These are phyloP conservation scores for Coix lacrymajobi DNA, from an alignment of 176 grass and related monocot species.

Conservation along the genomic window DNA sequence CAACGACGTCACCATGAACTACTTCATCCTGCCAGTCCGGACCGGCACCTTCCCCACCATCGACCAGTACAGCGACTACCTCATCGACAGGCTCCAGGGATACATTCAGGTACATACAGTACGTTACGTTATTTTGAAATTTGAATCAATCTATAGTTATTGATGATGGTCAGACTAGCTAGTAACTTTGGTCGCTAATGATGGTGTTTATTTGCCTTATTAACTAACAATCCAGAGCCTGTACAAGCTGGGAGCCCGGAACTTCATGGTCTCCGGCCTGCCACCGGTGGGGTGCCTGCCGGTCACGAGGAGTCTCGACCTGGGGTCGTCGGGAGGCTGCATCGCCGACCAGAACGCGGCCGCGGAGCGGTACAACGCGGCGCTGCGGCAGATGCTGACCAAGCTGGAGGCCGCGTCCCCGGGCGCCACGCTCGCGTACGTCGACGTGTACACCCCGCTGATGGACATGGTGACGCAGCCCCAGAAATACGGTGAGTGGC, in stretches of 20 bases:
- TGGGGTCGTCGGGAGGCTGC: conserved; percentile 1
- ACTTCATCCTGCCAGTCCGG: conserved; percentile 24
- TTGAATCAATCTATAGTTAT: neutral
- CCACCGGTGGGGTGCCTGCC: conserved; percentile 63
- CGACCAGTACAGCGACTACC: conserved; percentile 38
- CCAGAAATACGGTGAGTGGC: conserved; percentile 37
- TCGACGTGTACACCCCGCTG: conserved; percentile 45
- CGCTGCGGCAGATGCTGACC: conserved; percentile 21
- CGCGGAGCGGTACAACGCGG: conserved; percentile 29
- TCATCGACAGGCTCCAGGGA: conserved; percentile 31
- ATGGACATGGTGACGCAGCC: conserved; percentile 42
- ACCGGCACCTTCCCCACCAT: conserved; percentile 15
- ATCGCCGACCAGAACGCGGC: conserved; percentile 23
- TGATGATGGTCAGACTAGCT: neutral
- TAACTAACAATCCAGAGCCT: conserved; percentile 22
- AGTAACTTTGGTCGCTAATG: neutral
- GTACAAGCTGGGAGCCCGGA: conserved; percentile 35
- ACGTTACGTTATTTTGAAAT: neutral
- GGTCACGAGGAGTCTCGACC: conserved; percentile 16
- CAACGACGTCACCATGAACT: conserved; percentile 59
- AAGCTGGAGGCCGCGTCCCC: conserved; percentile 7
- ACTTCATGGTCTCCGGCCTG: conserved; percentile 44
- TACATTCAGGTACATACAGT: conserved; percentile 30
- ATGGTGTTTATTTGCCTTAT: neutral
- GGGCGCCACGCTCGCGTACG: conserved; percentile 21